Evolutionary conservation across 169 alveolate genomes (phyloP).

Genomic region (Cryptosporidium sp.): DNA sequence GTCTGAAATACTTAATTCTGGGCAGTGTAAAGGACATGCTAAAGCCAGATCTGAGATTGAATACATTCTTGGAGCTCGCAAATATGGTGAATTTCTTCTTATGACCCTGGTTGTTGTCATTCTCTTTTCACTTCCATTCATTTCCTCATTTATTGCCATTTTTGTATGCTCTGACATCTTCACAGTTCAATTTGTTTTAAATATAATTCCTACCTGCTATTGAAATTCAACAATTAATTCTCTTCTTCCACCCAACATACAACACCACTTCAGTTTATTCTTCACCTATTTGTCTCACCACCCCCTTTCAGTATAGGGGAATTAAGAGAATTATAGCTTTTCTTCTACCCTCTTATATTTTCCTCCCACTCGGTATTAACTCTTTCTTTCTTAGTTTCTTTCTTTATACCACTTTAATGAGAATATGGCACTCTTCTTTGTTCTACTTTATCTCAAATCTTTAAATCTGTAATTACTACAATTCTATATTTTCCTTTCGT

Average conservation of each 20-base stretch:
- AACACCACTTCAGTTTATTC: no score
- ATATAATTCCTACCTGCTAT: background rate
- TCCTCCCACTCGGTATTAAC: background rate
- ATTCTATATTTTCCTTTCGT: background rate
- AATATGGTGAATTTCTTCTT: conserved; percentile 52
- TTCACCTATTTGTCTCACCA: no score
- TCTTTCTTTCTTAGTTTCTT: no score
- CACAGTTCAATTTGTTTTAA: background rate
- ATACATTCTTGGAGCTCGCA: conserved; percentile 75
- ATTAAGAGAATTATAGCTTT: background rate
- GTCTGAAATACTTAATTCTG: conserved; percentile 78
- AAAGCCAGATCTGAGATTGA: conserved; percentile 69
- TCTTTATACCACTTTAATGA: no score
- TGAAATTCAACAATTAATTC: background rate
- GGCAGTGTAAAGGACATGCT: conserved; percentile 75
- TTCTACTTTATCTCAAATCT: background rate
- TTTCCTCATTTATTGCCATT: background rate
- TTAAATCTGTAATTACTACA: background rate
- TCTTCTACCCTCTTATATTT: background rate
- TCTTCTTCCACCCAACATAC: no score
- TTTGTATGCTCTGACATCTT: conserved; percentile 3
- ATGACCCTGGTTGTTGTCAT: conserved; percentile 68
- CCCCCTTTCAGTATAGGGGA: background rate
- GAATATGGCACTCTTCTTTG: background rate
- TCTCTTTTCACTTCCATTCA: conserved; percentile 40